A percentile compares a stretch with the other conserved stretches of the same genome.
Evolutionary conservation across 2,329 filamentous ascomycete genomes (phyloP).

Genomic region (Neopestalotiopsis clavispora): DNA sequence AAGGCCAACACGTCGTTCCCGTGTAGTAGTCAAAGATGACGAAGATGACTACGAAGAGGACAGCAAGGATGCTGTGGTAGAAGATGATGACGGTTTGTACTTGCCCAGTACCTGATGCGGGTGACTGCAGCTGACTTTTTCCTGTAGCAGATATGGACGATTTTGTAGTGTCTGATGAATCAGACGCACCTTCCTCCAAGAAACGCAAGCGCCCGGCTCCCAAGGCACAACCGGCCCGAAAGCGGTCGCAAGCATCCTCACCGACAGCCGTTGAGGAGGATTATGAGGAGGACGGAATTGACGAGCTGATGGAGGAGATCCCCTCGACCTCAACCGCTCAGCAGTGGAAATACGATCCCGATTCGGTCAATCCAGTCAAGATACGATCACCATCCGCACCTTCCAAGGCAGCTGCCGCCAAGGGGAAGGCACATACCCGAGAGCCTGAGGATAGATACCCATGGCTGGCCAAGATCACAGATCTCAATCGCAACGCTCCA

Average conservation of each 20-base stretch:
- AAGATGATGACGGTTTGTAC: conserved; percentile 61
- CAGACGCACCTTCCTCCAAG: conserved; percentile 70
- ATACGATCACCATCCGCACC: conserved; percentile 26
- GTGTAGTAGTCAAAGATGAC: conserved; percentile 68
- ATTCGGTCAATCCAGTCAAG: conserved; percentile 44
- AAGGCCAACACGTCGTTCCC: conserved; percentile 48
- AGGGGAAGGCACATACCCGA: conserved; percentile 75
- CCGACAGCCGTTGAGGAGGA: conserved; percentile 43
- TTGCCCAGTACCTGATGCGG: conserved; percentile 33
- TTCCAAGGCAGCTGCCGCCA: conserved; percentile 41
- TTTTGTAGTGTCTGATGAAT: conserved; percentile 87
- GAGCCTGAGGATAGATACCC: conserved; percentile 87
- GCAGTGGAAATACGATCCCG: conserved; percentile 75
- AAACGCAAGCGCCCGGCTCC: conserved; percentile 74
- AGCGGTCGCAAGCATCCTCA: conserved; percentile 61
- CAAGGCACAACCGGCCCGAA: conserved; percentile 59
- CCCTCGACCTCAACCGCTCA: conserved; percentile 74
- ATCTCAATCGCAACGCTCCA: conserved; percentile 80
- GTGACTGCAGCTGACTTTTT: conserved; percentile 11
- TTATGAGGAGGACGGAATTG: conserved; percentile 55
- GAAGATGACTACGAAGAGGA: conserved; percentile 73
- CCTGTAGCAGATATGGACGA: conserved; percentile 74
- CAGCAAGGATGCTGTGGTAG: conserved; percentile 61
- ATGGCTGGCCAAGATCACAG: conserved; percentile 85
- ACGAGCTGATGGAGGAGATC: conserved; percentile 59